Base-by-base conservation (phyloP, 1,284 basidiomycete genomes). In the Leccinum pallidistipes region DNA sequence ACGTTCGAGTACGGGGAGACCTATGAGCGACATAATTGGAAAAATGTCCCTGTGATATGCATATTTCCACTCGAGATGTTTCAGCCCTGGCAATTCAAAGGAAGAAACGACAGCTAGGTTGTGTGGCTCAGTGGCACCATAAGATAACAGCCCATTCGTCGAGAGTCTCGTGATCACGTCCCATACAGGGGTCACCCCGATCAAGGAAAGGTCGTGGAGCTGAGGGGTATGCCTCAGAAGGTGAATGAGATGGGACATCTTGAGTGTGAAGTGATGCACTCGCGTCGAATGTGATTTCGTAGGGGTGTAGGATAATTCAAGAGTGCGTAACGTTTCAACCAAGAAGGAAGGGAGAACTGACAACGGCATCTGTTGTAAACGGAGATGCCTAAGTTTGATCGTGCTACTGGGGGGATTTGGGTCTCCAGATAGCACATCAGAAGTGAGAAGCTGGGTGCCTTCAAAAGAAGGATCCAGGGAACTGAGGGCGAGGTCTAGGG, bases 121-220 rank as follows among this genome's bases (percentile, higher is more conserved):
- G 51, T 32, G 60, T 51, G 53, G 55, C 32, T 62, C 57, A 53
- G 56, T 57, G 57, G 29, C 12, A 55, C 53, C 57, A 32, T 59
- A 43, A 12, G 57, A 53, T 56, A 47, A 27, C 31, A 55, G 66
- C 16, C 58, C 68, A n/a, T 71, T 72, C 29, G 43, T 62, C 45
- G 57, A n/a, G 24, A 49, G 45, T 38, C 56, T 64, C 10, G 63
- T 62, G 38, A 64, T 60, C 11, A 72, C 62, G 59, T 79, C 76
- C 70, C 81, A 79, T 34, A 76, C 65, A 10, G 81, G 80, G 11
- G 77, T 74, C 12, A 79, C 79, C 61, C 79, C 76, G 12, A 66
- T 67, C 31, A 85, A 69, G 29, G 74, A 71, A 56, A 85, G 71
- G 38, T 79, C 75, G 64, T 79, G 76, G 10, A 83, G 68, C 52